phyloP scores from a whole-genome alignment of 2,329 filamentous ascomycete species.

The Incumbomyces delicatus region DNA sequence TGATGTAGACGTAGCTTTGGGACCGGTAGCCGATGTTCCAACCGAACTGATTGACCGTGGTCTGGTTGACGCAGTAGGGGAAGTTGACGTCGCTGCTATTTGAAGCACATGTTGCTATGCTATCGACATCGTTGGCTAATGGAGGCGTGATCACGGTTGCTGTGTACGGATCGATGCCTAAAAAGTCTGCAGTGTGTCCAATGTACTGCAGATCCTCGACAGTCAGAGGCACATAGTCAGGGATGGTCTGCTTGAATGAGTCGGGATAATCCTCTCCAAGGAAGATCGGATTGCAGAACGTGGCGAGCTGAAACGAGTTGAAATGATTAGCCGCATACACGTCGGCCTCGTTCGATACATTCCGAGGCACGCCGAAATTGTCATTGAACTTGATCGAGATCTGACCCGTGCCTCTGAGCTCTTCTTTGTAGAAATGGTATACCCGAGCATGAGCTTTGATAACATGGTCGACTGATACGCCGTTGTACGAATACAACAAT shows the following conservation, averaged over 20 bases:
- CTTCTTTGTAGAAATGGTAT: conserved; percentile 34
- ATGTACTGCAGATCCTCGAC: conserved; percentile 41
- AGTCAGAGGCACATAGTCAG: conserved; percentile 33
- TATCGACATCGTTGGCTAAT: conserved; percentile 22
- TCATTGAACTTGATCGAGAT: conserved; percentile 30
- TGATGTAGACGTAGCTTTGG: conserved; percentile 27
- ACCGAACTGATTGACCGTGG: conserved; percentile 38
- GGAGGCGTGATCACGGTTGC: conserved; percentile 45
- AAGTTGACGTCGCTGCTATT: conserved; percentile 38
- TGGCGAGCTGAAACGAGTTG: conserved; percentile 29
- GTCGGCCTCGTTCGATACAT: conserved; percentile 19
- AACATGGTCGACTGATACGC: conserved; percentile 28
- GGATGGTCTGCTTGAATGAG: conserved; percentile 24
- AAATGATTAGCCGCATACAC: conserved; percentile 24
- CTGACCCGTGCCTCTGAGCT: conserved; percentile 12
- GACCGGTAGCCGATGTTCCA: conserved; percentile 48
- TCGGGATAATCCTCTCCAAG: conserved; percentile 36
- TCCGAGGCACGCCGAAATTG: conserved; percentile 28
- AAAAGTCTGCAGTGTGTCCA: conserved; percentile 44
- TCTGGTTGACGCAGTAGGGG: conserved; percentile 46
- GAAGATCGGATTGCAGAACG: conserved; percentile 37
- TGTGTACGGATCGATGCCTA: conserved; percentile 51
- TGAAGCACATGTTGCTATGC: conserved; percentile 39
- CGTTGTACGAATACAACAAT: conserved; percentile 26
- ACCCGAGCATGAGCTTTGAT: conserved; percentile 29